Percentiles rank a stretch among this genome's conserved stretches.
phyloP scores from a whole-genome alignment of 768 basidiomycete genomes.

The Rhodotorula sphaerocarpa region DNA sequence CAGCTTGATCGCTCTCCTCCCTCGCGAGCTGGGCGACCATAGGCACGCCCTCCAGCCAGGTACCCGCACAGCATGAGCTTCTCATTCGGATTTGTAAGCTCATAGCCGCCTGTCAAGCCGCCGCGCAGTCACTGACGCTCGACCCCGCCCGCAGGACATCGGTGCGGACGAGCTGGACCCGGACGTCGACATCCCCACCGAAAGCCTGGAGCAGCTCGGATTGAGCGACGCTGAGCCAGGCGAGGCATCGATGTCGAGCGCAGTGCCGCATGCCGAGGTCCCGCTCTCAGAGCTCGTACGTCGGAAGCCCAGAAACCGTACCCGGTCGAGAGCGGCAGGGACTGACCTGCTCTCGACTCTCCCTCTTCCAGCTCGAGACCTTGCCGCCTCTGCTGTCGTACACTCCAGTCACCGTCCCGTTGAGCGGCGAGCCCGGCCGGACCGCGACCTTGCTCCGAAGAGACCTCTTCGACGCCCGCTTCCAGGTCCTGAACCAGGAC shows the following conservation, averaged over 20 bases:
- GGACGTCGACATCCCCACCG: slow-evolving; percentile 9
- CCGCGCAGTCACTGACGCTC: neutral
- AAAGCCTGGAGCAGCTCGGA: neutral
- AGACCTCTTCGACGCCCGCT: slow-evolving; percentile 92
- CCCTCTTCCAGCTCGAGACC: slow-evolving; percentile 52
- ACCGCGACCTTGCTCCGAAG: slow-evolving; percentile 56
- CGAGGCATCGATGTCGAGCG: slow-evolving; percentile 3
- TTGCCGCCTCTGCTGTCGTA: slow-evolving; percentile 71
- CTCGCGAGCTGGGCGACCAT: too few species aligned
- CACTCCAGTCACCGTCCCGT: slow-evolving; percentile 59
- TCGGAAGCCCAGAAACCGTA: too few species aligned
- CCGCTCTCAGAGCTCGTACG: slow-evolving; percentile 41
- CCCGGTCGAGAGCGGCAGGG: neutral
- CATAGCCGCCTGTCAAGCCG: neutral
- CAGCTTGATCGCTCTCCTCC: too few species aligned
- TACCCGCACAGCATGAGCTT: slow-evolving; percentile 9
- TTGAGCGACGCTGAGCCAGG: neutral
- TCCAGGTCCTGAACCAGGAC: slow-evolving; percentile 69
- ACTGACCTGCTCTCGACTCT: neutral
- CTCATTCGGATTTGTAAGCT: slow-evolving; percentile 21
- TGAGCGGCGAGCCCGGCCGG: slow-evolving; percentile 38
- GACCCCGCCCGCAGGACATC: neutral
- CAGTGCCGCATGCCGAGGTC: slow-evolving; percentile 27
- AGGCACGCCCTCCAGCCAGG: too few species aligned
- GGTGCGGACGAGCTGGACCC: slow-evolving; percentile 14